Base-by-base conservation (phyloP, 139 green algal genomes). In the Chlamydomonas applanata region DNA sequence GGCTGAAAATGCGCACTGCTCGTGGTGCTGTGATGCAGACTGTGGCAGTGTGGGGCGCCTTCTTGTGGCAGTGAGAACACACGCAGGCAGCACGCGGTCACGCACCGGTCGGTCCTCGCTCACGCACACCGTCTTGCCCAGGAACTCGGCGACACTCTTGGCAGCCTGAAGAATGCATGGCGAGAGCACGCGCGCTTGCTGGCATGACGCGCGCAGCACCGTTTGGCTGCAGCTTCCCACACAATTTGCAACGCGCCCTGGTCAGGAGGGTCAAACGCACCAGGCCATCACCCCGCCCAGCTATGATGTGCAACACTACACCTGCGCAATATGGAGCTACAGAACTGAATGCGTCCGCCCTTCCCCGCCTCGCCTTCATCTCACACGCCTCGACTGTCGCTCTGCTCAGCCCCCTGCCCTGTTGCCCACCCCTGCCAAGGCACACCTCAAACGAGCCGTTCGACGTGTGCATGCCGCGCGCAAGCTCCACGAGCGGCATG, bases 401-500 rank as follows among this genome's bases (percentile, higher is more conserved):
- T 68, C n/a, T 20, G 30, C n/a, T 20, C 5, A 17, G 44, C 3
- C 40, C 13, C 63, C 22, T 84, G 64, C 22, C 87, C 76, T 32
- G 78, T n/a, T n/a, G n/a, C n/a, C n/a, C n/a, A n/a, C n/a, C n/a
- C n/a, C n/a, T n/a, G n/a, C n/a, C n/a, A n/a, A n/a, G n/a, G n/a
- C 40, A 11, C 40, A 49, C 40, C 40, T 49, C 40, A 49, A 49
- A 49, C 11, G 40, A 49, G 11, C 40, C 40, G 40, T 49, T 57
- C 7, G 67, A 90, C 17, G 90, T 97, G 64, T 89, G 79, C 77
- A 91, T 89, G 54, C 91, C 91, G 46, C 89, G 88, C 27, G 97
- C 86, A 14, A 98, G 80, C 82, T 98, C 88, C 71, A 98, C 92
- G 45, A 98, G 77, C 1, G 72, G 78, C 85, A 98, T 96, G 36